These are phyloP conservation scores for Rosa persica DNA, from an alignment of 306 rosid species.

Conservation along the genomic window DNA sequence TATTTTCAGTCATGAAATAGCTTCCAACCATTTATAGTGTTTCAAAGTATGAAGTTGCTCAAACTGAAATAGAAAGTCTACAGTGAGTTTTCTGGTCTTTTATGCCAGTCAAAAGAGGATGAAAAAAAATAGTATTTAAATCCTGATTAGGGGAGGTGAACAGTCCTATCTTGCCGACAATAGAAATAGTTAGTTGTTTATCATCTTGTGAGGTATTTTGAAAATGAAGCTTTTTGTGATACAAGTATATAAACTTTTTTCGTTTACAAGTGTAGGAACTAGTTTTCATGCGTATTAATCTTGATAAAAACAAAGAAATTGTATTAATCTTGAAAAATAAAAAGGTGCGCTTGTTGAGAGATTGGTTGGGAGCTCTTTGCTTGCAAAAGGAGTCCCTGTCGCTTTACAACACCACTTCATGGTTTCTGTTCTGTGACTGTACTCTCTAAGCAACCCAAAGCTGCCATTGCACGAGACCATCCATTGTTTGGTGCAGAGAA, in stretches of 20 bases:
- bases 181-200: background rate
- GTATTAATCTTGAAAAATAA: background rate
- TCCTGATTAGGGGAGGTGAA: background rate
- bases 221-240: background rate
- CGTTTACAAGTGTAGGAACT: background rate
- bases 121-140: background rate
- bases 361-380: conserved; percentile 35
- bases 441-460: conserved; percentile 65
- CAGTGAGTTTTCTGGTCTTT: background rate
- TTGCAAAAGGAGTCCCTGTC: conserved; percentile 41
- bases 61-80: background rate
- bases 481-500: conserved; percentile 30
- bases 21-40: too few relatives aligned
- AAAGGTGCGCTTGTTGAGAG: conserved; percentile 7
- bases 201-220: background rate
- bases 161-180: background rate
- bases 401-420: conserved; percentile 37
- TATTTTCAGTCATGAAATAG: too few relatives aligned
- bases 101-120: background rate
- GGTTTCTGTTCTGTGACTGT: conserved; percentile 3
- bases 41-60: too few relatives aligned
- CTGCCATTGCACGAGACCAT: conserved; percentile 51
- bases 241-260: background rate
- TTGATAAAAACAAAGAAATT: background rate
- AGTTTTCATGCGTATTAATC: background rate